phyloP scores from a whole-genome alignment of 495 filamentous ascomycete species.

The Tirmania nivea region DNA sequence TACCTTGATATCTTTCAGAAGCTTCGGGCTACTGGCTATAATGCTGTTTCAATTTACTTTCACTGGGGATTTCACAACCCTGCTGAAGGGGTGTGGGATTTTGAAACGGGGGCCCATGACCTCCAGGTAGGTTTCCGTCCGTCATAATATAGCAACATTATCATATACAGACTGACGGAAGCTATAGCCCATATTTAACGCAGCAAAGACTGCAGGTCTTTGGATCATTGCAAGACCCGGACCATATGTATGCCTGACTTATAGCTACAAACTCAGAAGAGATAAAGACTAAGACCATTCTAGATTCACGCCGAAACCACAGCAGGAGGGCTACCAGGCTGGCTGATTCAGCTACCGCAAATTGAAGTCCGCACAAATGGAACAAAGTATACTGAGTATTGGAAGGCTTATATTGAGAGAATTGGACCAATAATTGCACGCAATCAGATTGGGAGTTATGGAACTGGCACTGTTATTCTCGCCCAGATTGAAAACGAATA shows the following conservation, averaged over 20 bases:
- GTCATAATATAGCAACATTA: background rate
- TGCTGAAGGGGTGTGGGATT: slow-evolving; percentile 7
- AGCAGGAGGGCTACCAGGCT: slow-evolving; percentile 13
- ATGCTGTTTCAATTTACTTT: slow-evolving; percentile 15
- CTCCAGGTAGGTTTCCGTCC: slow-evolving; percentile 3
- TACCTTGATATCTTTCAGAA: slow-evolving; percentile 18
- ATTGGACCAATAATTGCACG: slow-evolving; percentile 12
- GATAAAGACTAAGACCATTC: background rate
- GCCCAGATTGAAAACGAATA: slow-evolving; percentile 18
- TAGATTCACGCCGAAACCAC: slow-evolving; percentile 14
- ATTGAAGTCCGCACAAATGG: slow-evolving; percentile 9
- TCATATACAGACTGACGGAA: no score
- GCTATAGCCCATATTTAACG: slow-evolving; percentile 8
- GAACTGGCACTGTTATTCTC: slow-evolving; percentile 10
- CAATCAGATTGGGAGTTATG: slow-evolving; percentile 6
- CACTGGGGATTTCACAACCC: slow-evolving; percentile 14
- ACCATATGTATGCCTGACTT: slow-evolving; percentile 2
- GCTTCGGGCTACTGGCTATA: slow-evolving; percentile 12
- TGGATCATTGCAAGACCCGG: slow-evolving; percentile 16
- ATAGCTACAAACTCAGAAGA: background rate
- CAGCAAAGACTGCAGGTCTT: slow-evolving; percentile 13
- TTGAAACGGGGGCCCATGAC: slow-evolving; percentile 12
- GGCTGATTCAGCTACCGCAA: slow-evolving; percentile 4
- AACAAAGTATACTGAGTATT: slow-evolving; percentile 4
- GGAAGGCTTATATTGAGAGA: slow-evolving; percentile 11